Conservation (phyloP, 768 basidiomycete genomes). For the Trametes maxima region DNA sequence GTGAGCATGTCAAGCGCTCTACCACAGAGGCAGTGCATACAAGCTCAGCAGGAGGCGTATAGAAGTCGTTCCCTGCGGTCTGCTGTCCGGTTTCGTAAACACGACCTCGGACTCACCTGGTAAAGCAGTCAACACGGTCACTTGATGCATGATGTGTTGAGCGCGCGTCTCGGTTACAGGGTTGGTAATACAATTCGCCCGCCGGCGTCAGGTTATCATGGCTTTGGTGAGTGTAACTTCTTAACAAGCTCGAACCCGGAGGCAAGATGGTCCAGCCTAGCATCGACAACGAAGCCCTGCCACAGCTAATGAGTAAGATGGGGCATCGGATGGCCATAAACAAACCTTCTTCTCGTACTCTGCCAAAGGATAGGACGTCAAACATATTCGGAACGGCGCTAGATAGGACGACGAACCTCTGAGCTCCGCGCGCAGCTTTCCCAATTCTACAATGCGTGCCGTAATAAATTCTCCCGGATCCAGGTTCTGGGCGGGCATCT, state of each 20-base stretch:
- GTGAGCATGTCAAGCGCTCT: too few species aligned
- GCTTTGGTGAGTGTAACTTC: constrained; percentile 30
- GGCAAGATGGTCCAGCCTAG: constrained; percentile 76
- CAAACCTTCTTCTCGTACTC: constrained; percentile 62
- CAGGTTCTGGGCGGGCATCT: constrained; percentile 71
- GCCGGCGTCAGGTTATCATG: neutral
- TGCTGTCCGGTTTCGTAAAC: too few species aligned
- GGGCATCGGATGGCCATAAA: neutral
- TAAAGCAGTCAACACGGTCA: too few species aligned
- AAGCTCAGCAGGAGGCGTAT: too few species aligned
- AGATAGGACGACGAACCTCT: constrained; percentile 52
- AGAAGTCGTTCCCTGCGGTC: too few species aligned
- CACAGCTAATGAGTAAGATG: neutral
- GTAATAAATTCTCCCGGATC: constrained; percentile 88
- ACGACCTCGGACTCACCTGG: too few species aligned
- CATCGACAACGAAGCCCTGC: constrained; percentile 64
- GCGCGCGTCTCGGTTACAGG: neutral
- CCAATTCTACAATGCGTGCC: constrained; percentile 67
- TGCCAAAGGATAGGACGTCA: constrained; percentile 30
- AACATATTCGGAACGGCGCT: neutral
- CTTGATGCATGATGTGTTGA: too few species aligned
- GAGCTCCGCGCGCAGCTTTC: constrained; percentile 61
- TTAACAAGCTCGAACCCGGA: constrained; percentile 64
- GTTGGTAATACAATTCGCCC: neutral
- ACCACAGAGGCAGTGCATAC: too few species aligned